Conservation (phyloP, 208 protist species). For the Leishmania mexicana region DNA sequence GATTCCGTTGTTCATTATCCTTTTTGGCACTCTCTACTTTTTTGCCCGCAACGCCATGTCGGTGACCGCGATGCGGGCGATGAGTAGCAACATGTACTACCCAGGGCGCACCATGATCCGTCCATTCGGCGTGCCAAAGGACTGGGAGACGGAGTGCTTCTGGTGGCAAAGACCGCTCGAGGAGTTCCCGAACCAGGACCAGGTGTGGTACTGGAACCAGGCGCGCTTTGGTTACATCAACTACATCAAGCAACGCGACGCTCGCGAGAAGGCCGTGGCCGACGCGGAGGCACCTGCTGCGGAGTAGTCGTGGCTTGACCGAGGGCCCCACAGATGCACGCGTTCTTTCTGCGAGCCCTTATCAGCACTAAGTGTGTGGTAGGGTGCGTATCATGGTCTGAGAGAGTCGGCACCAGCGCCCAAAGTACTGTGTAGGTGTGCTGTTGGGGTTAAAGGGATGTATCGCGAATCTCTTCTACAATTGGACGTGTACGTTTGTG, state of each 20-base stretch:
- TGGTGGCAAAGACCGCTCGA: constrained; percentile 91
- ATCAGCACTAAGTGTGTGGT: neutral
- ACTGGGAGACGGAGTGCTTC: constrained; percentile 73
- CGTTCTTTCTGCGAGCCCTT: neutral
- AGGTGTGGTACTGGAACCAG: constrained; percentile 83
- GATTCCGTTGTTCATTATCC: constrained; percentile 69
- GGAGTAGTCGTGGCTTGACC: neutral
- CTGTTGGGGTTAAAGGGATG: neutral
- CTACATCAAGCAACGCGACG: constrained; percentile 80
- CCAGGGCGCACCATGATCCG: constrained; percentile 70
- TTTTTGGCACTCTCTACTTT: constrained; percentile 62
- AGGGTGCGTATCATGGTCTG: no score
- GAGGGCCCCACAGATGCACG: neutral
- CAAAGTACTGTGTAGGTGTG: neutral
- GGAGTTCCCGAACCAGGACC: constrained; percentile 84
- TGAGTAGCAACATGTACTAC: constrained; percentile 88
- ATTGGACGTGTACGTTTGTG: neutral
- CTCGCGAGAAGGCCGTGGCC: constrained; percentile 55
- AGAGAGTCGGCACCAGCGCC: neutral
- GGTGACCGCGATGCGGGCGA: constrained; percentile 61
- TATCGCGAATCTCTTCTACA: neutral
- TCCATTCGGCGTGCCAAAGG: constrained; percentile 75
- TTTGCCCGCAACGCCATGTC: constrained; percentile 63
- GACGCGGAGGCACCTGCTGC: constrained; percentile 36
- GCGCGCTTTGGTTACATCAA: constrained; percentile 83